phyloP scores from a whole-genome alignment of 2,329 filamentous ascomycete species.

The Pseudogymnoascus sp. region DNA sequence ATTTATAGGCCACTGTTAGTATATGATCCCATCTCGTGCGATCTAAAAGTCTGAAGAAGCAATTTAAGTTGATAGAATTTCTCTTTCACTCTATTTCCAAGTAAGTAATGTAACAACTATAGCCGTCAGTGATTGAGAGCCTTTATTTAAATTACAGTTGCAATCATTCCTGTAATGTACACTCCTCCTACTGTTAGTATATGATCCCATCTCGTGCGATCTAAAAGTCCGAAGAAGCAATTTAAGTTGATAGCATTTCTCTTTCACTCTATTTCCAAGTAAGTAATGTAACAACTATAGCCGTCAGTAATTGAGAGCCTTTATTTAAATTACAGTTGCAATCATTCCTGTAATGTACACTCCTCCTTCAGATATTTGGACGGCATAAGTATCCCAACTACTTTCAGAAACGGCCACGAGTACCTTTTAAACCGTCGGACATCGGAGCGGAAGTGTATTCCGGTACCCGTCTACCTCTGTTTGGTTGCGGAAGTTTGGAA shows the following conservation, averaged over 20 bases:
- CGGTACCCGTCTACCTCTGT: not conserved
- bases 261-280: not conserved
- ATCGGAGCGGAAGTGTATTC: not conserved
- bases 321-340: not conserved
- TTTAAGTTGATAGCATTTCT: not conserved
- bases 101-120: not conserved
- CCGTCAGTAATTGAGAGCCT: not conserved
- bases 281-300: not conserved
- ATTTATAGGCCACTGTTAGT: not conserved
- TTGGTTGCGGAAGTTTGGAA: not conserved
- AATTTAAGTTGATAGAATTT: not conserved
- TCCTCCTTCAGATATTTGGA: too few relatives aligned
- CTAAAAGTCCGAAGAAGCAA: not conserved
- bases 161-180: not conserved
- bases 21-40: not conserved
- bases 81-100: not conserved
- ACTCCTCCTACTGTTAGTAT: not conserved
- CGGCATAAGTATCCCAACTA: not conserved
- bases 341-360: not conserved
- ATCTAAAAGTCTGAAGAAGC: not conserved
- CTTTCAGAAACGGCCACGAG: not conserved
- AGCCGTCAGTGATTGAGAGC: not conserved
- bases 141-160: not conserved
- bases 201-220: not conserved
- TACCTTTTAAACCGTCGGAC: not conserved